A percentile compares a stretch with the other conserved stretches of the same genome.
Conservation (phyloP, 2,329 filamentous ascomycete species). For the Microcyclospora pomicola region DNA sequence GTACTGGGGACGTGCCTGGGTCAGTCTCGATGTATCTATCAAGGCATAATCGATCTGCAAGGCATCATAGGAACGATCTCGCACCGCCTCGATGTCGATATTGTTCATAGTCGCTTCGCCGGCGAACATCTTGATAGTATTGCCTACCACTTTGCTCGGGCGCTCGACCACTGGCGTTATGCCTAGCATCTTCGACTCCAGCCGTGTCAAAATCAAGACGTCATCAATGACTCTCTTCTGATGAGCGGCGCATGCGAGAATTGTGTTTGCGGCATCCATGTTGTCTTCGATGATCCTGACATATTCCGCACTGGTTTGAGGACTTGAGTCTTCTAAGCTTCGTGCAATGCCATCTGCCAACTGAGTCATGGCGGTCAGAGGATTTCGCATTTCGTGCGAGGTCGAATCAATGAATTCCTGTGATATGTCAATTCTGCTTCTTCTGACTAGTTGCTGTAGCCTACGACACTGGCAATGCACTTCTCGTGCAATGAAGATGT, state of each 20-base stretch:
- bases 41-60: conserved; percentile 12
- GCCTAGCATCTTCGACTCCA: conserved; percentile 20
- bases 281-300: conserved; percentile 5
- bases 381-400: conserved; percentile 31
- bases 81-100: conserved; percentile 12
- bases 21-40: conserved; percentile 13
- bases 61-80: conserved; percentile 4
- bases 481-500: too few relatives aligned
- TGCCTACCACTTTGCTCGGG: conserved; percentile 19
- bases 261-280: conserved; percentile 16
- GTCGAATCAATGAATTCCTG: conserved; percentile 6
- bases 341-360: conserved; percentile 28
- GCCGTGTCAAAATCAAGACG: conserved; percentile 30
- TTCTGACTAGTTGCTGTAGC: too few relatives aligned
- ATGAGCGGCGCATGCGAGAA: conserved; percentile 18
- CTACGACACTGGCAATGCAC: too few relatives aligned
- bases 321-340: conserved; percentile 22
- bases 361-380: conserved; percentile 29
- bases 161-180: conserved; percentile 26
- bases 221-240: conserved; percentile 33
- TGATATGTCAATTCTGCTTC: background rate
- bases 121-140: conserved; percentile 26
- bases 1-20: conserved; percentile 7
- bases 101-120: conserved; percentile 23
- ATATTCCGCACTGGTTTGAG: conserved; percentile 3